Conservation (phyloP, 768 basidiomycete genomes). For the Termitomyces sp. region DNA sequence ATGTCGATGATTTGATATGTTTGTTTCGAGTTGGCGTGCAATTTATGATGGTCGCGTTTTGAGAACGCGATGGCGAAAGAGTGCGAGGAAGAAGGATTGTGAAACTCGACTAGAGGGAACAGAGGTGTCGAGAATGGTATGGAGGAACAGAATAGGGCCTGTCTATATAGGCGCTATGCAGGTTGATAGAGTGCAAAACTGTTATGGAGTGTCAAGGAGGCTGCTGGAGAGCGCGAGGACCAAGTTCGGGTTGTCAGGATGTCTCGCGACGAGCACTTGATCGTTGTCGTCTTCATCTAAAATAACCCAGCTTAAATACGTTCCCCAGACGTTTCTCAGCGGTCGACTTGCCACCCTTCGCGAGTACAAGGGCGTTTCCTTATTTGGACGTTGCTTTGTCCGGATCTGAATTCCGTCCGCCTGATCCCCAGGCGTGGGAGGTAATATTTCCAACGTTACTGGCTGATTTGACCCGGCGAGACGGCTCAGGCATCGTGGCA, state of each 20-base stretch:
- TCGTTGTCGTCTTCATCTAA: slow-evolving; percentile 4
- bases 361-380: slow-evolving; percentile 27
- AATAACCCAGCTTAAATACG: slow-evolving; percentile 26
- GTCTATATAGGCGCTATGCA: not conserved
- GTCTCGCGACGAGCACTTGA: slow-evolving; percentile 1
- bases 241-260: slow-evolving; percentile 2
- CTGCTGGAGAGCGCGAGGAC: not conserved
- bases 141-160: not conserved
- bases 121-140: not conserved
- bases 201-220: slow-evolving; percentile 4
- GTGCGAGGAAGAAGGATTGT: not conserved
- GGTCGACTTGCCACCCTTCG: slow-evolving; percentile 2
- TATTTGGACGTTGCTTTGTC: slow-evolving; percentile 27
- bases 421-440: not conserved
- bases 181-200: slow-evolving; percentile 4
- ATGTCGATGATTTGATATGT: slow-evolving; percentile 25
- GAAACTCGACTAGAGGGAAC: not conserved
- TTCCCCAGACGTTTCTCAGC: not conserved
- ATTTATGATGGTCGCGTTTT: slow-evolving; percentile 2
- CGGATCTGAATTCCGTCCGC: slow-evolving; percentile 7
- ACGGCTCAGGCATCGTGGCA: not conserved
- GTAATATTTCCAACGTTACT: not conserved
- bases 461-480: not conserved
- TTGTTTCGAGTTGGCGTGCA: not conserved
- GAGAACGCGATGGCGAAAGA: not conserved